Conservation (phyloP, 2,329 filamentous ascomycete genomes). For the Ophiosphaerella herpotricha region DNA sequence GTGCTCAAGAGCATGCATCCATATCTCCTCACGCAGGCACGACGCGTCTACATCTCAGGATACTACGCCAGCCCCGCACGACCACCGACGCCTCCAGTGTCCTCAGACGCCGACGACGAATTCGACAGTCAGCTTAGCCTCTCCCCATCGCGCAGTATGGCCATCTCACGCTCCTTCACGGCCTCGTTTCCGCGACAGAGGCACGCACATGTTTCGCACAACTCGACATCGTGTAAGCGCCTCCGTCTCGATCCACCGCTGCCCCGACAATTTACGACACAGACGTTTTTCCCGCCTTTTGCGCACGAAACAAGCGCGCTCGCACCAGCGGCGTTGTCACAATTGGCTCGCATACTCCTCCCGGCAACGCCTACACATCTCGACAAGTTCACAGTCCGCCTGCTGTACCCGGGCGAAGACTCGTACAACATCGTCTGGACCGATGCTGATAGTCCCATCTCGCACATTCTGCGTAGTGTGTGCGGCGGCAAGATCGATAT, state of each 20-base stretch:
- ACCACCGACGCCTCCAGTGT: conserved; percentile 2
- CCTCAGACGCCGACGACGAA: conserved; percentile 11
- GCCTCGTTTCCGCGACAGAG: conserved; percentile 4
- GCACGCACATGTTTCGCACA: background rate
- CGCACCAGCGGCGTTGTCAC: conserved; percentile 35
- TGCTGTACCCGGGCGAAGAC: conserved; percentile 47
- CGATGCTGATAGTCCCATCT: conserved; percentile 44
- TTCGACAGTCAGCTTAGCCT: conserved; percentile 16
- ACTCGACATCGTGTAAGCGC: conserved; percentile 12
- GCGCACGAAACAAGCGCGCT: conserved; percentile 16
- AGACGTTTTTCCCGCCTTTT: conserved; percentile 15
- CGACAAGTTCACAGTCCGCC: conserved; percentile 44
- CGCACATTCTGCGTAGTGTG: conserved; percentile 45
- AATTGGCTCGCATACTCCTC: conserved; percentile 41
- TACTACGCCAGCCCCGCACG: conserved; percentile 33
- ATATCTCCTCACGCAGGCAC: conserved; percentile 46
- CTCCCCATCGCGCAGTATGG: conserved; percentile 19
- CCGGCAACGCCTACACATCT: conserved; percentile 19
- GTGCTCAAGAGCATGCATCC: conserved; percentile 46
- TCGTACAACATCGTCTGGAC: conserved; percentile 47
- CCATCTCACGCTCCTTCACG: conserved; percentile 9
- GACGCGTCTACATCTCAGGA: conserved; percentile 48
- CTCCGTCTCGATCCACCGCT: conserved; percentile 20
- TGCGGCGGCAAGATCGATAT: conserved; percentile 43
- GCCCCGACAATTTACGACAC: background rate